Conservation (phyloP, 1,139 yeast species). For the Yamadazyma epiphylla region DNA sequence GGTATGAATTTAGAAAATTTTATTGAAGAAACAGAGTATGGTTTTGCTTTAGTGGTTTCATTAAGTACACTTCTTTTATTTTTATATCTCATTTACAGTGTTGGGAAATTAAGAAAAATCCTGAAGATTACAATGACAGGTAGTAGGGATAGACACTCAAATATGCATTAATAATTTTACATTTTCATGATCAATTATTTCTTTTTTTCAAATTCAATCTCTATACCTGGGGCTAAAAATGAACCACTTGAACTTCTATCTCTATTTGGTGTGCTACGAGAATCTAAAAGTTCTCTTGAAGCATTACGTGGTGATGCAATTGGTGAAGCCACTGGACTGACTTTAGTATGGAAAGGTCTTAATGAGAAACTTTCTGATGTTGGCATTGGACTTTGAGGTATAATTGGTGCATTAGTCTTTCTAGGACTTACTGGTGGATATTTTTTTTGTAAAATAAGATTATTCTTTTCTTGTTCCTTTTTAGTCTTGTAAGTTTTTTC, state of each 20-base stretch:
- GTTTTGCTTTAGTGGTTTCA: constrained; percentile 33
- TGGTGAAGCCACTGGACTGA: constrained; percentile 43
- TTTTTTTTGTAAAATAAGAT: constrained; percentile 22
- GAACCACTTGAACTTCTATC: constrained; percentile 24
- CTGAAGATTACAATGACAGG: constrained; percentile 44
- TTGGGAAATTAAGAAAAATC: constrained; percentile 27
- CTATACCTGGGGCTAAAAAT: constrained; percentile 25
- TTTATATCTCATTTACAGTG: constrained; percentile 23
- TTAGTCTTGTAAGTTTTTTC: constrained; percentile 28
- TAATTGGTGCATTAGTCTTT: constrained; percentile 4
- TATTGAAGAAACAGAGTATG: constrained; percentile 69
- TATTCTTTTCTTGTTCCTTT: constrained; percentile 28
- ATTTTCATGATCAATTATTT: not conserved
- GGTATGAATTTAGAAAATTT: constrained; percentile 85
- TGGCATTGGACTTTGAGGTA: constrained; percentile 7
- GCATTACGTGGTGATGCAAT: constrained; percentile 32
- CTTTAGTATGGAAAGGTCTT: constrained; percentile 41
- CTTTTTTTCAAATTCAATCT: constrained; percentile 26
- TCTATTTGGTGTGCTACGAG: constrained; percentile 5
- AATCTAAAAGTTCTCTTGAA: constrained; percentile 15
- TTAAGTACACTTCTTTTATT: constrained; percentile 24
- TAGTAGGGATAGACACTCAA: constrained; percentile 4
- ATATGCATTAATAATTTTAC: constrained; percentile 3
- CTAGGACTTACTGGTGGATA: constrained; percentile 17
- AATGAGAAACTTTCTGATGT: constrained; percentile 31